phyloP scores from a whole-genome alignment of 1,139 yeast genomes.

The Geotrichum europaeum region DNA sequence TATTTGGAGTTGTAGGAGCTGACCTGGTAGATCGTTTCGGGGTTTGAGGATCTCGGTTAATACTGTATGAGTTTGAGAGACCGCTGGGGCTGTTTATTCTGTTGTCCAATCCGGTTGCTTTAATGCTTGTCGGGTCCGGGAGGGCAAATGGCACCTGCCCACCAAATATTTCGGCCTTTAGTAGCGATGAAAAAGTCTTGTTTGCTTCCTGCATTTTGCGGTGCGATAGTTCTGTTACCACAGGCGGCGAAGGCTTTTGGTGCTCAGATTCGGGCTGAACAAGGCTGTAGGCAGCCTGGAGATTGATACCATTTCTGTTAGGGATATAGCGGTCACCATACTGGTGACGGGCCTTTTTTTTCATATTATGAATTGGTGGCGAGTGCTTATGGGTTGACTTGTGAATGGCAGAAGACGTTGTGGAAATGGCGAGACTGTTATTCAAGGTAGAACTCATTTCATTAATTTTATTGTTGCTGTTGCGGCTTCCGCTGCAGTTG shows the following conservation, averaged over 20 bases:
- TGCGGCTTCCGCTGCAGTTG: neutral
- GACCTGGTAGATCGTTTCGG: constrained; percentile 32
- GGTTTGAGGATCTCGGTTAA: constrained; percentile 19
- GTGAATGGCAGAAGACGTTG: neutral
- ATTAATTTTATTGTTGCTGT: neutral
- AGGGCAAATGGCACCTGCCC: neutral
- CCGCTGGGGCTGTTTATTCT: neutral
- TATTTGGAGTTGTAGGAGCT: constrained; percentile 38
- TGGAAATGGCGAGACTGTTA: neutral
- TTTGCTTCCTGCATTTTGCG: neutral
- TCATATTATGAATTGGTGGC: neutral
- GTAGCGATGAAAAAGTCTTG: neutral
- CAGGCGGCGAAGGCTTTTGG: neutral
- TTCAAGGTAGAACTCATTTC: neutral
- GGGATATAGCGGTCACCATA: constrained; percentile 80
- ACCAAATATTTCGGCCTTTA: constrained; percentile 4
- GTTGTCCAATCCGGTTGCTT: neutral
- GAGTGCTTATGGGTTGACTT: neutral
- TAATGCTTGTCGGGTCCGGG: neutral
- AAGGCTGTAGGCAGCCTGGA: constrained; percentile 79
- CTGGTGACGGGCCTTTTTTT: constrained; percentile 16
- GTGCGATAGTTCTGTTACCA: neutral
- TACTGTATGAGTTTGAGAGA: constrained; percentile 1
- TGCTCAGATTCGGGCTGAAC: constrained; percentile 31
- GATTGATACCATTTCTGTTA: constrained; percentile 72